A percentile compares a stretch with the other conserved stretches of the same genome.
Evolutionary conservation across 345 rosid genomes (phyloP).

Genomic region (Eucalyptus marginata): DNA sequence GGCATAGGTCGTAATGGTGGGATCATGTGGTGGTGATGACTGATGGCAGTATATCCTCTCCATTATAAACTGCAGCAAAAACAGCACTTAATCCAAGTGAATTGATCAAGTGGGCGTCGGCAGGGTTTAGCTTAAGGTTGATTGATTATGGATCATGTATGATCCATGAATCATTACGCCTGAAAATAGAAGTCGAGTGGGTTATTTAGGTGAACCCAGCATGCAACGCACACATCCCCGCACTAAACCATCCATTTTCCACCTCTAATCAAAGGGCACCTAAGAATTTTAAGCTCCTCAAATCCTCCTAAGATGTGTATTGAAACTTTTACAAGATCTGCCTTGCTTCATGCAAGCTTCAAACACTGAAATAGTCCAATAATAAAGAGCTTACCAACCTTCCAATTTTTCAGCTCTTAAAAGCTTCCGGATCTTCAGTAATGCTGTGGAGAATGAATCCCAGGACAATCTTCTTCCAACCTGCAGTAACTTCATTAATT

Average conservation of each 20-base stretch:
- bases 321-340: background rate
- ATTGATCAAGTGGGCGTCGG: background rate
- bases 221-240: background rate
- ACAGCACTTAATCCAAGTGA: background rate
- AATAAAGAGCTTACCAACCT: slow-evolving; percentile 26
- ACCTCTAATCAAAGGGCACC: background rate
- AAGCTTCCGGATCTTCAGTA: slow-evolving; percentile 39
- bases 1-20: background rate
- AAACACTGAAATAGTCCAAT: background rate
- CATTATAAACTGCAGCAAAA: background rate
- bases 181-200: background rate
- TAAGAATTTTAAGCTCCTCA: background rate
- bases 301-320: background rate
- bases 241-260: background rate
- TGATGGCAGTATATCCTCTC: background rate
- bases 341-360: background rate
- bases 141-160: background rate
- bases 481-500: slow-evolving; percentile 19
- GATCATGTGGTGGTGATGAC: background rate
- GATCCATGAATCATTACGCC: background rate
- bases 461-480: slow-evolving; percentile 29
- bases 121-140: background rate
- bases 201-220: background rate
- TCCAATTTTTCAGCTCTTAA: slow-evolving; percentile 32
- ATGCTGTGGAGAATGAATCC: slow-evolving; percentile 45